Evolutionary conservation across 129 eudicot genomes (phyloP).

Genomic region (Artemisia tridentata): DNA sequence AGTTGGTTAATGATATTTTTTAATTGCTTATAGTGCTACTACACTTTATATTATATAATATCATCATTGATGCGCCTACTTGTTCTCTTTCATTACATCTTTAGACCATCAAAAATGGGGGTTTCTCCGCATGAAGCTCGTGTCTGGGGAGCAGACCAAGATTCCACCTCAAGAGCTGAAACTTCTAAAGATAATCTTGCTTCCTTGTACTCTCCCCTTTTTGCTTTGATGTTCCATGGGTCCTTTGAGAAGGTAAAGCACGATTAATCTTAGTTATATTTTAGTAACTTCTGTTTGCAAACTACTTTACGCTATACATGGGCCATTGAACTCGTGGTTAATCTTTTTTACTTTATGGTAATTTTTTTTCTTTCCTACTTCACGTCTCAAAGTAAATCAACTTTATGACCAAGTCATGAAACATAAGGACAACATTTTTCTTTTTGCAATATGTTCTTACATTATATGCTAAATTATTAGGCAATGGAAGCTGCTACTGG

Average conservation of each 20-base stretch:
- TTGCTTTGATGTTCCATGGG: conserved; percentile 72
- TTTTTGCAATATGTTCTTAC: neutral
- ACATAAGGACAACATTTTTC: no score
- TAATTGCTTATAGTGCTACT: neutral
- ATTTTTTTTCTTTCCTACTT: neutral
- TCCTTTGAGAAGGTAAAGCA: conserved; percentile 93
- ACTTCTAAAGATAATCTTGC: conserved; percentile 78
- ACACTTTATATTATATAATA: no score
- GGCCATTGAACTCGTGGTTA: no score
- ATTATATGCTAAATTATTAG: conserved; percentile 30
- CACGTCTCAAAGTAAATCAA: no score
- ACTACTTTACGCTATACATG: no score
- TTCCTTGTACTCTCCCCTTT: conserved; percentile 76
- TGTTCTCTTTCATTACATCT: conserved; percentile 5
- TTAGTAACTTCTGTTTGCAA: no score
- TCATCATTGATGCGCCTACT: neutral
- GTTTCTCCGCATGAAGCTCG: conserved; percentile 33
- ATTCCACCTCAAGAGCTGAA: conserved; percentile 47
- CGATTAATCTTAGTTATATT: no score
- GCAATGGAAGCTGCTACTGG: conserved; percentile 71
- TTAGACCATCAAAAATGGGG: conserved; percentile 56
- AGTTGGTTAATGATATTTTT: neutral
- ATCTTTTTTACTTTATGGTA: neutral
- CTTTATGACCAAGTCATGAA: no score
- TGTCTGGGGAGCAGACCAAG: conserved; percentile 74